phyloP scores from a whole-genome alignment of 495 filamentous ascomycete species.

The Monascus purpureus region DNA sequence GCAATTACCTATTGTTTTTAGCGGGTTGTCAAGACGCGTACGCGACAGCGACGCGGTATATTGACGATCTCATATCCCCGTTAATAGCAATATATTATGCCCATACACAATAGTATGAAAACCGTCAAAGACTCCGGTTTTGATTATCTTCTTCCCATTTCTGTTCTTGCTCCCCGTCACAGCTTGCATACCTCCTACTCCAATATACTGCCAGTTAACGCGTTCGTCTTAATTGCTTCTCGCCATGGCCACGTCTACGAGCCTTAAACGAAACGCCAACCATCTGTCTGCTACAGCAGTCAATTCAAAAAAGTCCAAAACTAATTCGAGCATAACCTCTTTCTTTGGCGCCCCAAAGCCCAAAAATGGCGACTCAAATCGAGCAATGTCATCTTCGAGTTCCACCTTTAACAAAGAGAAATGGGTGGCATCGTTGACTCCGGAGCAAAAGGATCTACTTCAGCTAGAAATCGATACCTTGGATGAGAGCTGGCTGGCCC shows the following conservation, averaged over 20 bases:
- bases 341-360: constrained; percentile 47
- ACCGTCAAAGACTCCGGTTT: too few relatives aligned
- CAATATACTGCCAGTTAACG: not conserved
- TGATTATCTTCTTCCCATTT: too few relatives aligned
- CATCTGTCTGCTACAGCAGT: constrained; percentile 12
- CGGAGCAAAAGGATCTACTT: constrained; percentile 71
- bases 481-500: constrained; percentile 77
- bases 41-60: too few relatives aligned
- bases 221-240: not conserved
- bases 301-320: constrained; percentile 52
- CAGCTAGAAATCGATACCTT: constrained; percentile 83
- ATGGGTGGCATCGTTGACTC: constrained; percentile 66
- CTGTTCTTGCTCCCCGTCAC: not conserved
- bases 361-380: constrained; percentile 18
- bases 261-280: constrained; percentile 23
- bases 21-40: too few relatives aligned
- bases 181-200: not conserved
- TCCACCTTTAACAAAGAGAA: constrained; percentile 71
- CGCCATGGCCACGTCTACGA: constrained; percentile 17
- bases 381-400: constrained; percentile 8
- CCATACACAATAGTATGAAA: too few relatives aligned
- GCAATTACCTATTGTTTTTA: too few relatives aligned
- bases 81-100: too few relatives aligned
- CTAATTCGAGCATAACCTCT: constrained; percentile 46
- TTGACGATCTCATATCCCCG: too few relatives aligned